A percentile compares a stretch with the other conserved stretches of the same genome.
Conservation (phyloP, 306 rosid genomes). For the Cicer arietinum region DNA sequence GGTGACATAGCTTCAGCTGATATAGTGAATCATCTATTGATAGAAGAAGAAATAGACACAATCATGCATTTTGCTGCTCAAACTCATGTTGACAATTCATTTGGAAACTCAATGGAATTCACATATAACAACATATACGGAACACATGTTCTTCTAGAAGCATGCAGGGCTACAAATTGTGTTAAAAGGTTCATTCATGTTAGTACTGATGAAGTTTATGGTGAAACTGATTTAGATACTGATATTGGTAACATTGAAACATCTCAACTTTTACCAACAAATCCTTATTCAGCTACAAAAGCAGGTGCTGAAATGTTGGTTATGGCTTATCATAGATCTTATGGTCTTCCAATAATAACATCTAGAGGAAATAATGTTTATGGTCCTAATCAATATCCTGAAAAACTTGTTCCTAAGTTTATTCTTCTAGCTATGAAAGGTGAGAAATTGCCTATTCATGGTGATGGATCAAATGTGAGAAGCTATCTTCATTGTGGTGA, state of each 20-base stretch:
- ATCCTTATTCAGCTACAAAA: conserved; percentile 82
- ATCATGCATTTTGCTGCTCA: conserved; percentile 87
- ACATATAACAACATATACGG: conserved; percentile 79
- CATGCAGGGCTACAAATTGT: conserved; percentile 59
- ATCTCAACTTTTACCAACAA: conserved; percentile 75
- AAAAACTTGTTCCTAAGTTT: conserved; percentile 75
- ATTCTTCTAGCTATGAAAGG: conserved; percentile 74
- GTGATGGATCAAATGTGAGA: conserved; percentile 77
- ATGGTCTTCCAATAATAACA: conserved; percentile 66
- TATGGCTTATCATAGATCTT: conserved; percentile 77
- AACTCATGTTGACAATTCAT: conserved; percentile 80
- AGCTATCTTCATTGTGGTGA: conserved; percentile 68
- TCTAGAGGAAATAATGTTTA: conserved; percentile 76
- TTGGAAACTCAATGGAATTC: conserved; percentile 77
- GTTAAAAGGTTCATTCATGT: conserved; percentile 77
- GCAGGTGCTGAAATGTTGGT: conserved; percentile 84
- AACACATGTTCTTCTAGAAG: conserved; percentile 78
- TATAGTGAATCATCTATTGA: conserved; percentile 61
- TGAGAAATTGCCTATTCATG: conserved; percentile 71
- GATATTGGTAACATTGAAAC: conserved; percentile 70
- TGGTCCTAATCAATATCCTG: conserved; percentile 79
- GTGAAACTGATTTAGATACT: conserved; percentile 66
- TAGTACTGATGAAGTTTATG: conserved; percentile 83
- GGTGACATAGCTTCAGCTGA: conserved; percentile 70
- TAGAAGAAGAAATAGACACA: conserved; percentile 71